A percentile compares a stretch with the other conserved stretches of the same genome.
Conservation (phyloP, 345 rosid species). For the Euphorbia tirucalli region DNA sequence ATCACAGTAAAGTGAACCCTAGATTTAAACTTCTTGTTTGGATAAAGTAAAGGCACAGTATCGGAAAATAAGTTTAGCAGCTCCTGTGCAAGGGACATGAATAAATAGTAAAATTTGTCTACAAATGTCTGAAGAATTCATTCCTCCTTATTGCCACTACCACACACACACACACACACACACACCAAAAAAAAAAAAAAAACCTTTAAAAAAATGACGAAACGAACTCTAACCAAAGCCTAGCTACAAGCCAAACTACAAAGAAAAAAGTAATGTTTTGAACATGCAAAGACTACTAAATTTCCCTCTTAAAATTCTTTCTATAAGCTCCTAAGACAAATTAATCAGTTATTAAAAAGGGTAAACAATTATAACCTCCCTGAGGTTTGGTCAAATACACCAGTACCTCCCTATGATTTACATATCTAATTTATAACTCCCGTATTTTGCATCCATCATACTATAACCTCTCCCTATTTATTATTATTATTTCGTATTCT, state of each 20-base stretch:
- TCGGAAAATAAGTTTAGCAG: background rate
- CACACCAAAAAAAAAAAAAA: too few relatives aligned
- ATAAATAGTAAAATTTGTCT: background rate
- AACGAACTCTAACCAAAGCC: background rate
- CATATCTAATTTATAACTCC: too few relatives aligned
- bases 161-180: too few relatives aligned
- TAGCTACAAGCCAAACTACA: background rate
- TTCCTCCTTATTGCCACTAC: background rate
- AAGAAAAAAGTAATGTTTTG: background rate
- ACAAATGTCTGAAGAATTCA: background rate
- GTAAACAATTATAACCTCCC: too few relatives aligned
- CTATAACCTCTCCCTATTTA: too few relatives aligned
- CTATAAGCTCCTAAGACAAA: conserved; percentile 5
- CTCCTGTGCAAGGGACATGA: background rate
- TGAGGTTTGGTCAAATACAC: too few relatives aligned
- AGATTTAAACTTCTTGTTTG: background rate
- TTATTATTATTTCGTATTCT: too few relatives aligned
- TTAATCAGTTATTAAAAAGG: background rate
- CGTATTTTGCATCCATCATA: too few relatives aligned
- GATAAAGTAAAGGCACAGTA: background rate
- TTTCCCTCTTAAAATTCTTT: background rate
- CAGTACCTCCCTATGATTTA: too few relatives aligned
- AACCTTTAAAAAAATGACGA: background rate
- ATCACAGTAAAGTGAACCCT: background rate
- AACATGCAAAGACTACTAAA: background rate